Conservation (phyloP, 2,329 filamentous ascomycete genomes). For the Exophiala calicioides region DNA sequence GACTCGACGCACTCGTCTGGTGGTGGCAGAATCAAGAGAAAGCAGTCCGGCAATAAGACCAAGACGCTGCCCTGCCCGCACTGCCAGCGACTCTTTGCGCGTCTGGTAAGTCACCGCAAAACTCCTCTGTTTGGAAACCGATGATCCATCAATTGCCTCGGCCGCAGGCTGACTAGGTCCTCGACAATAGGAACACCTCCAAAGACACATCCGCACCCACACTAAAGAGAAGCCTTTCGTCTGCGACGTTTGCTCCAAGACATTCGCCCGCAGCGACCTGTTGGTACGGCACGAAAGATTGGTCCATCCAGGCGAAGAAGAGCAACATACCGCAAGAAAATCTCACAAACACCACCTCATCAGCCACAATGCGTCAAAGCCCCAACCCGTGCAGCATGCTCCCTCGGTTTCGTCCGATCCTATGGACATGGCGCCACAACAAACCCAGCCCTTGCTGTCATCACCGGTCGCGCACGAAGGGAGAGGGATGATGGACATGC, state of each 20-base stretch:
- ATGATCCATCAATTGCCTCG: slow-evolving; percentile 10
- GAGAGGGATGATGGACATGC: slow-evolving; percentile 48
- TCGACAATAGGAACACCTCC: slow-evolving; percentile 47
- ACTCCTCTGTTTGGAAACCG: background rate
- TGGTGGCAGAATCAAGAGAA: slow-evolving; percentile 28
- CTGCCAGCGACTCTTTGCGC: slow-evolving; percentile 50
- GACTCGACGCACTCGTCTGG: slow-evolving; percentile 22
- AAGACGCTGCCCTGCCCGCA: slow-evolving; percentile 52
- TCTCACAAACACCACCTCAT: slow-evolving; percentile 29
- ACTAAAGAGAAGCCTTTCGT: slow-evolving; percentile 54
- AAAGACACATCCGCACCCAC: slow-evolving; percentile 54
- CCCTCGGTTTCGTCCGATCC: slow-evolving; percentile 22
- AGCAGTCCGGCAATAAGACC: slow-evolving; percentile 39
- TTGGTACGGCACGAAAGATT: slow-evolving; percentile 53
- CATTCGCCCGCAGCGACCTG: slow-evolving; percentile 51
- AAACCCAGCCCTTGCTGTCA: slow-evolving; percentile 38
- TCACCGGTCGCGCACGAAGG: slow-evolving; percentile 40
- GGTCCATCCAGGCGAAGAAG: slow-evolving; percentile 48
- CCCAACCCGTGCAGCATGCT: slow-evolving; percentile 13
- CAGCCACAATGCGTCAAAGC: slow-evolving; percentile 23
- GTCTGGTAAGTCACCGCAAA: slow-evolving; percentile 34
- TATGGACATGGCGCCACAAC: slow-evolving; percentile 30
- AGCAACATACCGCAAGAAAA: slow-evolving; percentile 30
- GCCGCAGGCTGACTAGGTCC: slow-evolving; percentile 12
- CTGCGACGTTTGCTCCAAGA: slow-evolving; percentile 52